phyloP scores from a whole-genome alignment of 1,284 basidiomycete species.

The Marasmius sp. region DNA sequence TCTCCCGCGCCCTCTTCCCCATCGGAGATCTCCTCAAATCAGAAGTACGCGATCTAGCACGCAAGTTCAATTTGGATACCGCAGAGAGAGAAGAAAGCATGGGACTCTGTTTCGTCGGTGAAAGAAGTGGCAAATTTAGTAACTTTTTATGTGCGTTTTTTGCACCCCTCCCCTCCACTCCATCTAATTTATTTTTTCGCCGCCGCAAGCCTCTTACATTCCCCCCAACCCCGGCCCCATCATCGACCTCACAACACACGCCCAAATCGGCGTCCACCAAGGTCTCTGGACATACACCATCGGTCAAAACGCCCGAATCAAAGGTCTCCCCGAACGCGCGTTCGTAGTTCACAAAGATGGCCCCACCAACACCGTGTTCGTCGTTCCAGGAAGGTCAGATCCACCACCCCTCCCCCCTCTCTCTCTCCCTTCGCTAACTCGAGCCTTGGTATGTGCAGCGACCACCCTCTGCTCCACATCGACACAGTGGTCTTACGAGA shows the following conservation, averaged over 20 bases:
- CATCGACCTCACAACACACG: slow-evolving; percentile 56
- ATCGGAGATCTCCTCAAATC: slow-evolving; percentile 67
- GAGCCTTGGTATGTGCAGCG: slow-evolving; percentile 34
- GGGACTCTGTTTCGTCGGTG: slow-evolving; percentile 96
- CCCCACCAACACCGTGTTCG: slow-evolving; percentile 60
- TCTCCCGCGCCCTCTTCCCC: slow-evolving; percentile 78
- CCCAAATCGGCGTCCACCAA: slow-evolving; percentile 60
- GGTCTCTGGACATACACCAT: slow-evolving; percentile 92
- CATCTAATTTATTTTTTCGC: no score
- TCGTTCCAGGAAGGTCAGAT: slow-evolving; percentile 76
- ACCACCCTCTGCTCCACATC: slow-evolving; percentile 66
- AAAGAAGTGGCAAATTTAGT: slow-evolving; percentile 66
- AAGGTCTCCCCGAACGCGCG: slow-evolving; percentile 62
- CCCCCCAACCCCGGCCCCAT: slow-evolving; percentile 68
- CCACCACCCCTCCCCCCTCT: neutral
- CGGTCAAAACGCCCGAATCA: slow-evolving; percentile 67
- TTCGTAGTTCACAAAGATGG: slow-evolving; percentile 80
- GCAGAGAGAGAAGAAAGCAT: slow-evolving; percentile 86
- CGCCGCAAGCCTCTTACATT: slow-evolving; percentile 86
- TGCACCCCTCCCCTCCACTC: no score
- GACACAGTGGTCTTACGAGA: slow-evolving; percentile 42
- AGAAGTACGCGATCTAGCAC: slow-evolving; percentile 80
- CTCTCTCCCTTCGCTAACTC: slow-evolving; percentile 1
- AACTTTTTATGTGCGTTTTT: slow-evolving; percentile 68
- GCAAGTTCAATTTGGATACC: slow-evolving; percentile 67